Percentiles rank a stretch among this genome's conserved stretches.
Evolutionary conservation across 768 basidiomycete species (phyloP).

Genomic region (Russula abietina): DNA sequence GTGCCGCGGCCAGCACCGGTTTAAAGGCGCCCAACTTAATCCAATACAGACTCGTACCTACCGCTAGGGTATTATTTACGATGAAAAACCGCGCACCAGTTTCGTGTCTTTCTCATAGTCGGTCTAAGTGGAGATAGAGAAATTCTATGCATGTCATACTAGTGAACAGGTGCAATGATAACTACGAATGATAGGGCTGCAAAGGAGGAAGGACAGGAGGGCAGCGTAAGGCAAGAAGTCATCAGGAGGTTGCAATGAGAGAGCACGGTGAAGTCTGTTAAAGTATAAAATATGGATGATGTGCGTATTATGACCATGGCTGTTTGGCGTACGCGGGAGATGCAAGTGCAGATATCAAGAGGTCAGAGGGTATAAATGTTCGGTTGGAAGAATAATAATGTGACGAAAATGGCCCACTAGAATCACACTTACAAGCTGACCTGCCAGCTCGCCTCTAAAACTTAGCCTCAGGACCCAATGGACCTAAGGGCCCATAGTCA

Average conservation of each 20-base stretch:
- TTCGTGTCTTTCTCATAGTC: background rate
- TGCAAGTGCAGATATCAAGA: constrained; percentile 12
- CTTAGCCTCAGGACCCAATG: constrained; percentile 33
- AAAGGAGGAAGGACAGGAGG: constrained; percentile 1
- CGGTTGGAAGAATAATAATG: constrained; percentile 17
- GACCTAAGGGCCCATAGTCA: constrained; percentile 46
- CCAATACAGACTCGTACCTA: background rate
- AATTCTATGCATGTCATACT: constrained; percentile 22
- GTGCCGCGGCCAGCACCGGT: background rate
- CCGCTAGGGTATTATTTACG: background rate
- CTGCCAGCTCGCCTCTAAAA: constrained; percentile 25
- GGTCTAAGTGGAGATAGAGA: constrained; percentile 1
- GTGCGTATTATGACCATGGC: constrained; percentile 19
- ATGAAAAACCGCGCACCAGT: background rate
- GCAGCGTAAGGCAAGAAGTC: constrained; percentile 1
- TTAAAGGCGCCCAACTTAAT: background rate
- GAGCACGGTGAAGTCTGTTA: constrained; percentile 14
- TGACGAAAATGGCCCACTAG: constrained; percentile 6
- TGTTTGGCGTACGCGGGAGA: constrained; percentile 8
- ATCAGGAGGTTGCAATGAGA: constrained; percentile 8
- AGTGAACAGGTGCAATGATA: constrained; percentile 19
- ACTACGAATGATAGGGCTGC: constrained; percentile 15
- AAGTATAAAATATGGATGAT: constrained; percentile 17
- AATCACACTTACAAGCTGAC: constrained; percentile 18
- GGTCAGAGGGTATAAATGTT: constrained; percentile 21